phyloP scores from a whole-genome alignment of 2,329 filamentous ascomycete species.

The Ilyonectria robusta region DNA sequence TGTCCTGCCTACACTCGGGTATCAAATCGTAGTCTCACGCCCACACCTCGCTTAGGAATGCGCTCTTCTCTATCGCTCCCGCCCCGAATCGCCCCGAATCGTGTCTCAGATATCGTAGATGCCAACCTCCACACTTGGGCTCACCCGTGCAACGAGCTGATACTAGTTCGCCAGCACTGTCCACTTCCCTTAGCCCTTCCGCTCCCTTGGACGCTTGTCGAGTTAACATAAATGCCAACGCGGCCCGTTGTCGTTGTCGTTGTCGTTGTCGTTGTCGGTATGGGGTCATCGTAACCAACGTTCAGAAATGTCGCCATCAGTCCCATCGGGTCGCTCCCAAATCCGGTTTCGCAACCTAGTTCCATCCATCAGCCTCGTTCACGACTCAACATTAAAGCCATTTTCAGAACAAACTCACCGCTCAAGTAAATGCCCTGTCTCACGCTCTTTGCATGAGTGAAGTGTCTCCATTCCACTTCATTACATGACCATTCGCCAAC shows the following conservation, averaged over 20 bases:
- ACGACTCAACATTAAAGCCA: neutral
- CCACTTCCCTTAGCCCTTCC: too few relatives aligned
- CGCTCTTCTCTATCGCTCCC: neutral
- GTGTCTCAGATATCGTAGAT: neutral
- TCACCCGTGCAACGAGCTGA: neutral
- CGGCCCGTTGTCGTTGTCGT: neutral
- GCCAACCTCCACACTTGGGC: neutral
- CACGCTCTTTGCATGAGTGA: neutral
- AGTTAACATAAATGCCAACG: neutral
- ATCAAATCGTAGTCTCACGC: neutral
- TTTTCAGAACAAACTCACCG: neutral
- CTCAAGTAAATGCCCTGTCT: neutral
- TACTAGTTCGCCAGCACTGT: neutral
- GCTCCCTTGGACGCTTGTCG: neutral
- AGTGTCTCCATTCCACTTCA: neutral
- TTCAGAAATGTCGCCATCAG: neutral
- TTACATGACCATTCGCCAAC: constrained; percentile 4
- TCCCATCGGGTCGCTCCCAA: too few relatives aligned
- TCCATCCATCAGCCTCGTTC: neutral
- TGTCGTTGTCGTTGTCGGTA: neutral
- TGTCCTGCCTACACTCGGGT: neutral
- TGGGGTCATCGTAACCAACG: too few relatives aligned
- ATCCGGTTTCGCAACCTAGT: neutral
- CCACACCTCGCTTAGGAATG: neutral
- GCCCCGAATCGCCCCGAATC: neutral